Conservation (phyloP, 108 stramenopile species). For the Fragilariopsis cylindrus region DNA sequence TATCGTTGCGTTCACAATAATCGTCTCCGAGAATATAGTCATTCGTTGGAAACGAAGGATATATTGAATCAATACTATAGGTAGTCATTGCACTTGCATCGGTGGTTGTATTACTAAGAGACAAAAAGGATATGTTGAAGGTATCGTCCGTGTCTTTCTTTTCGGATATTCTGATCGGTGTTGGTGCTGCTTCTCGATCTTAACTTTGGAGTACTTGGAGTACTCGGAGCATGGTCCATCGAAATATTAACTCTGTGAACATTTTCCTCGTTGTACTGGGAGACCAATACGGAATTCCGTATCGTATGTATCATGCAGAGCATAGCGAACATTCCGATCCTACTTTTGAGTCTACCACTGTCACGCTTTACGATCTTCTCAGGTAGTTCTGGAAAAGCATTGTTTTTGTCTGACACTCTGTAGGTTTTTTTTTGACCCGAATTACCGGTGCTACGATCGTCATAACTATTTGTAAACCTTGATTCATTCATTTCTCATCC, state of each 20-base stretch:
- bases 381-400: too few relatives aligned
- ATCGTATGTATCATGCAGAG: neutral
- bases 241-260: neutral
- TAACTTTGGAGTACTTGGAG: neutral
- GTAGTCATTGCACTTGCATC: neutral
- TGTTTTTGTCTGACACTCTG: too few relatives aligned
- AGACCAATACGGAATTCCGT: neutral
- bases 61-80: neutral
- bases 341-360: too few relatives aligned
- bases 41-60: slow-evolving; percentile 8
- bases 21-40: neutral
- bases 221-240: neutral
- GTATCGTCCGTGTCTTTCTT: slow-evolving; percentile 2
- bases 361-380: too few relatives aligned
- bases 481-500: too few relatives aligned
- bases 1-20: neutral
- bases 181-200: neutral
- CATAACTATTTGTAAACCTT: too few relatives aligned
- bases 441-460: too few relatives aligned
- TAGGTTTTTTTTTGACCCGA: too few relatives aligned
- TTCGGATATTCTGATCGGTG: neutral
- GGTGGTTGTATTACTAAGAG: neutral
- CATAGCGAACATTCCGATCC: neutral
- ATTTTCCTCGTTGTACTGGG: neutral
- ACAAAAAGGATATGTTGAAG: neutral